Conservation (phyloP, 75 land plant genomes). For the Cryptomeria japonica region DNA sequence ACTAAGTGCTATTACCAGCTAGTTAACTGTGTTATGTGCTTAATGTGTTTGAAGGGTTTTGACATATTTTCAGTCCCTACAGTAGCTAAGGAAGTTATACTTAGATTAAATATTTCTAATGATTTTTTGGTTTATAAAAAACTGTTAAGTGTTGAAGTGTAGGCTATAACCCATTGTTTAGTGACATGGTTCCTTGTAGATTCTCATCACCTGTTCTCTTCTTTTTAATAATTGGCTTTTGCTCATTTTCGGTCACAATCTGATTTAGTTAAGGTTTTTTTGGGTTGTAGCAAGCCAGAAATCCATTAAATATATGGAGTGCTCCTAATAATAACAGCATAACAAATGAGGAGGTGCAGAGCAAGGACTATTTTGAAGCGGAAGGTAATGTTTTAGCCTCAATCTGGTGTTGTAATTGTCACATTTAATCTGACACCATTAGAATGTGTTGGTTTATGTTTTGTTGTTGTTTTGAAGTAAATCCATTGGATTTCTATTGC, state of each 20-base stretch:
- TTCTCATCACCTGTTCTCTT: neutral
- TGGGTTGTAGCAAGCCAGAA: slow-evolving; percentile 64
- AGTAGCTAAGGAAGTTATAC: neutral
- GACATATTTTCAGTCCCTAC: neutral
- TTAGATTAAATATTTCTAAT: neutral
- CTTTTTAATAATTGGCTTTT: neutral
- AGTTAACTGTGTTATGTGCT: neutral
- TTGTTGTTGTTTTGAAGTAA: neutral
- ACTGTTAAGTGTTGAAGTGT: neutral
- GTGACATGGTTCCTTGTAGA: neutral
- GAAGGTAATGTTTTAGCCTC: slow-evolving; percentile 11
- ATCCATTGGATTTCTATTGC: neutral
- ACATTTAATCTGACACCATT: neutral
- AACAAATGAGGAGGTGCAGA: slow-evolving; percentile 51
- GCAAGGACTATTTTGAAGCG: slow-evolving; percentile 25
- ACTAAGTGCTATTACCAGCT: neutral
- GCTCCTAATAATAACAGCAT: slow-evolving; percentile 64
- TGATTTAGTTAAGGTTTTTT: neutral
- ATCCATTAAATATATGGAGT: slow-evolving; percentile 80
- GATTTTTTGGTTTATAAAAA: neutral
- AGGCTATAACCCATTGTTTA: neutral
- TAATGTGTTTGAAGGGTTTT: too few relatives aligned
- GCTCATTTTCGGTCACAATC: neutral
- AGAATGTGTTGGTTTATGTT: neutral
- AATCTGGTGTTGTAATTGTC: neutral